A percentile compares a stretch with the other conserved stretches of the same genome.
Evolutionary conservation across 2,329 filamentous ascomycete genomes (phyloP).

Genomic region (Neonectria coccinea): DNA sequence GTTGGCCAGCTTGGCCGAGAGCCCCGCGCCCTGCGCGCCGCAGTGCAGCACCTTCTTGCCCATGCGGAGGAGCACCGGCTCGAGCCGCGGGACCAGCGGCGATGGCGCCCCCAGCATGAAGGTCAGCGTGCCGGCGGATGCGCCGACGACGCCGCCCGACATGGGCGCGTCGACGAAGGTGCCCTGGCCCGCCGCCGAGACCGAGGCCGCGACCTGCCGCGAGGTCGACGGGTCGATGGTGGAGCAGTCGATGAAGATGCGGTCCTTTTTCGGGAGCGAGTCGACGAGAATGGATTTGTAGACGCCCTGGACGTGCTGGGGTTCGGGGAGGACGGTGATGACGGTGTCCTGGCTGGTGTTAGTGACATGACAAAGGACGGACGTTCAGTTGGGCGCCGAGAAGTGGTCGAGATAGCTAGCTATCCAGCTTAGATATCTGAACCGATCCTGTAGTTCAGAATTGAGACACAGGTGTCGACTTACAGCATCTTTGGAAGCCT

Average conservation of each 20-base stretch:
- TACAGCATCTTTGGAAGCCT: conserved; percentile 66
- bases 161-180: conserved; percentile 95
- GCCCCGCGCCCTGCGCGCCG: conserved; percentile 83
- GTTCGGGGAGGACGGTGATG: conserved; percentile 90
- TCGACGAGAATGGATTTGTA: conserved; percentile 80
- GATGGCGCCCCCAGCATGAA: conserved; percentile 90
- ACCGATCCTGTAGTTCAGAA: neutral
- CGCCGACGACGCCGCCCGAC: conserved; percentile 95
- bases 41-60: conserved; percentile 88
- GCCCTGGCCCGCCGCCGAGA: conserved; percentile 73
- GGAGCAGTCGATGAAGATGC: conserved; percentile 94
- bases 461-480: conserved; percentile 39
- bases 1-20: conserved; percentile 94
- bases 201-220: conserved; percentile 77
- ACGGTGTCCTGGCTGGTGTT: conserved; percentile 75
- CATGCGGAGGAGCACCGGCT: conserved; percentile 81
- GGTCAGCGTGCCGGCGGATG: conserved; percentile 85
- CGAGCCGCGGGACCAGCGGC: conserved; percentile 71
- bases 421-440: neutral
- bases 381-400: neutral
- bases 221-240: conserved; percentile 95
- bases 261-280: conserved; percentile 64
- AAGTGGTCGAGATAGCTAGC: neutral
- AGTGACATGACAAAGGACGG: conserved; percentile 1
- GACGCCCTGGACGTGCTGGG: conserved; percentile 85